A percentile compares a stretch with the other conserved stretches of the same genome.
phyloP scores from a whole-genome alignment of 1,284 basidiomycete genomes.

The Xerocomus nothofagi region DNA sequence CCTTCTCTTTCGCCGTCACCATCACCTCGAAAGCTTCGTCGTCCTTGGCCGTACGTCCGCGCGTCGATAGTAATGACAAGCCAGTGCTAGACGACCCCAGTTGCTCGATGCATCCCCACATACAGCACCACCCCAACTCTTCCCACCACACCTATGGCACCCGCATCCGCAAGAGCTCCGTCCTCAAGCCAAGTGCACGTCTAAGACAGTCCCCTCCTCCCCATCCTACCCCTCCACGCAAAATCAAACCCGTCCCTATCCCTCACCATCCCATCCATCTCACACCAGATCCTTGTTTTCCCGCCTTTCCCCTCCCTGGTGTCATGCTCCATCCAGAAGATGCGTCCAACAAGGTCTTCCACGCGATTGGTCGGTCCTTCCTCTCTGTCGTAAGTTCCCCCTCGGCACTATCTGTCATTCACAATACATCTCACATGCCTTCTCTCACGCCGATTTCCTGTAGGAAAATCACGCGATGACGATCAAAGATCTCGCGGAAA shows the following conservation, averaged over 20 bases:
- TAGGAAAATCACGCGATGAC: constrained; percentile 80
- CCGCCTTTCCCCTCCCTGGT: constrained; percentile 56
- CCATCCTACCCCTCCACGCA: constrained; percentile 35
- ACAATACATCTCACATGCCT: constrained; percentile 13
- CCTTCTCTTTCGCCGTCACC: constrained; percentile 39
- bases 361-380: constrained; percentile 68
- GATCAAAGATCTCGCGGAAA: constrained; percentile 76
- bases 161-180: constrained; percentile 52
- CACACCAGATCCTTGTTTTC: constrained; percentile 15
- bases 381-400: constrained; percentile 62
- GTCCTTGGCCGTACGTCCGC: too few species aligned
- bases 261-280: constrained; percentile 14
- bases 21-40: too few species aligned
- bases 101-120: constrained; percentile 36
- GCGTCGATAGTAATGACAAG: constrained; percentile 23
- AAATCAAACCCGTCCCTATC: constrained; percentile 38
- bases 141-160: constrained; percentile 48
- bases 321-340: constrained; percentile 72
- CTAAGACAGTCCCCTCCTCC: constrained; percentile 42
- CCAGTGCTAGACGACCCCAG: constrained; percentile 21
- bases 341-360: constrained; percentile 64
- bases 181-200: constrained; percentile 51
- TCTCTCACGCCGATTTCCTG: constrained; percentile 4
- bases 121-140: constrained; percentile 18
- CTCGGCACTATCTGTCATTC: constrained; percentile 13